phyloP scores from a whole-genome alignment of 805 yeast species.

The Vanderwaltozyma tropicalis region DNA sequence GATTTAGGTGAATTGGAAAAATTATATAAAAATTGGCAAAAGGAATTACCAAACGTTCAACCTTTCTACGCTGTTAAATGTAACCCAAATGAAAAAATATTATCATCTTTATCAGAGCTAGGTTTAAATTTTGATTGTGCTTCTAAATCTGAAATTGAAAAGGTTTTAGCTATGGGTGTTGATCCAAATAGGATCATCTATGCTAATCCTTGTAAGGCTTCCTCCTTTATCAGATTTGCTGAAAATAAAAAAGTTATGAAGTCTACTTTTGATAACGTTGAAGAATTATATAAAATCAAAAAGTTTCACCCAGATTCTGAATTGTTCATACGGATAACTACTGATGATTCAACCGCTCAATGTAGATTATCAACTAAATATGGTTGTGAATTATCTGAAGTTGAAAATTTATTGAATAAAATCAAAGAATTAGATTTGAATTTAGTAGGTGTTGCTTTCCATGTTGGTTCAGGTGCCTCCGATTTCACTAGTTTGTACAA shows the following conservation, averaged over 20 bases:
- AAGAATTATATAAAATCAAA: slow-evolving; percentile 68
- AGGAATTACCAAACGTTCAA: slow-evolving; percentile 56
- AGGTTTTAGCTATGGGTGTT: slow-evolving; percentile 52
- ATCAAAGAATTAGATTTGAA: slow-evolving; percentile 54
- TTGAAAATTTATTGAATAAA: slow-evolving; percentile 43
- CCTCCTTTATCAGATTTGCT: slow-evolving; percentile 70
- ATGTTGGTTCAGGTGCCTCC: slow-evolving; percentile 88
- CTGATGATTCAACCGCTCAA: slow-evolving; percentile 81
- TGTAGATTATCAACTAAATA: slow-evolving; percentile 82
- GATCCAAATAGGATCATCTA: slow-evolving; percentile 62
- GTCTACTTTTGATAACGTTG: slow-evolving; percentile 84
- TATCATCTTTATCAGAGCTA: slow-evolving; percentile 44
- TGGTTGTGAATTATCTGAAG: slow-evolving; percentile 60
- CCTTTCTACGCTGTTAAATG: slow-evolving; percentile 96
- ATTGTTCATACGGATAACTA: slow-evolving; percentile 68
- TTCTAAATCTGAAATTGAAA: slow-evolving; percentile 70
- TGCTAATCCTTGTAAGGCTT: slow-evolving; percentile 92
- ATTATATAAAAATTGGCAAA: slow-evolving; percentile 53
- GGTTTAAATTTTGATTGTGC: slow-evolving; percentile 92
- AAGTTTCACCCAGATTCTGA: slow-evolving; percentile 58
- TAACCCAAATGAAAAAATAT: slow-evolving; percentile 59
- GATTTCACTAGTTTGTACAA: slow-evolving; percentile 55
- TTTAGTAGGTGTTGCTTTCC: slow-evolving; percentile 85
- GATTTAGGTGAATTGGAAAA: slow-evolving; percentile 66
- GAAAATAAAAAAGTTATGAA: slow-evolving; percentile 42